Base-by-base conservation (phyloP, 208 protist species). In the Vickermania ingenoplastis region DNA sequence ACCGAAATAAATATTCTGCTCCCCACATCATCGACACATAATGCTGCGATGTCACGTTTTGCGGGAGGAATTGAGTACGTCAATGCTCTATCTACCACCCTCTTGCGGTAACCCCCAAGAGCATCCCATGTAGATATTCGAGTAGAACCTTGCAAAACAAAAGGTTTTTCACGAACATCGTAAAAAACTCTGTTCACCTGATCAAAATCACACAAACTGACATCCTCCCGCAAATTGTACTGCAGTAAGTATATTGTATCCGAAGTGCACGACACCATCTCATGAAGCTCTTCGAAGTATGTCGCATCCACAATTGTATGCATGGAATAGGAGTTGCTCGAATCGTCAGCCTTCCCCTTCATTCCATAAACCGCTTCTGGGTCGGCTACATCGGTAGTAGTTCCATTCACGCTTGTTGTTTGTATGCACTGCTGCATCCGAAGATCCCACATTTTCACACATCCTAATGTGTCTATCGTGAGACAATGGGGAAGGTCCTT, bases 381-480 rank as follows among this genome's bases (percentile, higher is more conserved):
- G 52, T 65, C 61, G 13, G 56, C 14, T 14, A 64, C 65, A 31
- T 70, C 68, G 11, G 49, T 51, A 31, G 45, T 51, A 56, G 23
- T 52, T 21, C 73, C 75, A 53, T 79, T 75, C 5, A 61, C 62
- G 5, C 71, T 71, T 11, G 89, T 62, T 3, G 73, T 85, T 69
- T 96, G 90, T 22, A 86, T 61, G 51, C 90, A 96, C 53, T 57
- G 61, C 31, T 84, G 70, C 5, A 71, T 75, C 22, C 75, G 69
- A 25, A 91, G 58, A 61, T 96, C 90, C 90, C 90, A 96, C 36
- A 94, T 73, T 50, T 86, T 89, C 26, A 94, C 70, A 23, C 69
- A 54, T 17, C 90, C 85, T 5, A 65, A 61, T 41, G 53, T 63
- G 59, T 96, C 90, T 17, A 70, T 73, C 7, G 79, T 91, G 30